Base-by-base conservation (phyloP, 768 basidiomycete species). In the Suillus sp. region DNA sequence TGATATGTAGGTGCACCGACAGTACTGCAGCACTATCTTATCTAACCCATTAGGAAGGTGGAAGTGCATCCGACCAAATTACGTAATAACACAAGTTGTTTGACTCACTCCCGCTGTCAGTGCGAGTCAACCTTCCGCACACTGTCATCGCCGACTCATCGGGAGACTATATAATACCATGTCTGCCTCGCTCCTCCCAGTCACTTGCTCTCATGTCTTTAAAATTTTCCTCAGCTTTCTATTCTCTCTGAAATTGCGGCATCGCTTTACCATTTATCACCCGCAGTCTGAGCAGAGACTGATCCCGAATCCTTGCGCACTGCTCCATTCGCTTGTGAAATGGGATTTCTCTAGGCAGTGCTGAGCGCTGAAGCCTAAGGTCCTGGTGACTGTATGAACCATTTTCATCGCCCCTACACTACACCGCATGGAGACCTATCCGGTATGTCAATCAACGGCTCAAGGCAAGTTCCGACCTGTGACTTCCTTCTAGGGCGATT, bases 91-190 rank as follows among this genome's bases (percentile, higher is more conserved):
- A 42, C 20, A 35, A 22, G 16, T 18, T 13, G 25, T 38, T 57
- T 57, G 55, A 57, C 37, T 57, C 55, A 40, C 1, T 48, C 27
- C 9, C 50, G 7, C 25, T 27, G 18, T 18, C 32, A 27, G 13
- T 57, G 56, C 40, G 56, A 57, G 56, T 57, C 56, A 57, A 27
- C 16, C 55, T 25, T 38, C 35, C 16, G 14, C 18, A 18, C n/a
- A n/a, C n/a, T n/a, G n/a, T n/a, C n/a, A n/a, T n/a, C n/a, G n/a
- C n/a, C n/a, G n/a, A n/a, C n/a, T 18, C 50, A 5, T 5, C 27
- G 6, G 16, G 50, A 30, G 50, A 18, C 50, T 51, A 51, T 27
- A 51, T 51, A 30, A 51, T 18, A 3, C 10, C 48, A 7, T 20
- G 9, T 30, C 50, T 30, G 50, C 32, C 32, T 34, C 32, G 32